phyloP scores from a whole-genome alignment of 495 filamentous ascomycete genomes.

The Hypoxylon lenormandii region DNA sequence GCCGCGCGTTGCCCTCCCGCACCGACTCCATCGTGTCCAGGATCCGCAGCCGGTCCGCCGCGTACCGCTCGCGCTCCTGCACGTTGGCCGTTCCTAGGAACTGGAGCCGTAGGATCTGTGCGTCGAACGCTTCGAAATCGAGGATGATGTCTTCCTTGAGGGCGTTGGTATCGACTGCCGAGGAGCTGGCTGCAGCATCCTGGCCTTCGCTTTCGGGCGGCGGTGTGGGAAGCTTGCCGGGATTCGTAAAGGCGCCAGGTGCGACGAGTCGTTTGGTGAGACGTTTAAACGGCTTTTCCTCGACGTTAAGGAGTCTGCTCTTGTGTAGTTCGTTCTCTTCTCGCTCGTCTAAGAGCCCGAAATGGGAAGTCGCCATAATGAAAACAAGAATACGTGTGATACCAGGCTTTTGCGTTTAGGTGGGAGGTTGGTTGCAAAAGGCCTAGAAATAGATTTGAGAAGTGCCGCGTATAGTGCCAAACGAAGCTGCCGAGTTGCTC shows the following conservation, averaged over 20 bases:
- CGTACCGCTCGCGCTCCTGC: conserved; percentile 87
- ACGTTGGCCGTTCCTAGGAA: conserved; percentile 85
- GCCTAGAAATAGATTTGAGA: neutral
- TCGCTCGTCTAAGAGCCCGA: conserved; percentile 61
- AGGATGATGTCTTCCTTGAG: conserved; percentile 85
- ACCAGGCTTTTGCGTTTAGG: neutral
- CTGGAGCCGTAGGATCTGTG: conserved; percentile 81
- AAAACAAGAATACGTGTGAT: neutral
- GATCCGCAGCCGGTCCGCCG: conserved; percentile 80
- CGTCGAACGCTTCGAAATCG: conserved; percentile 91
- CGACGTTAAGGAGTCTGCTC: conserved; percentile 86
- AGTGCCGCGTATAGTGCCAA: neutral
- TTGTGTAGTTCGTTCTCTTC: conserved; percentile 89
- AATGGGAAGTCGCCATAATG: conserved; percentile 45
- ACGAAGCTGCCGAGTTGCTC: conserved; percentile 4
- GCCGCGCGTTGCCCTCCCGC: conserved; percentile 75
- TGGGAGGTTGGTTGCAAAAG: neutral
- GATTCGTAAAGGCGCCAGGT: conserved; percentile 69
- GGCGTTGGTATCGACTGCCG: conserved; percentile 63
- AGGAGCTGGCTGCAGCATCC: conserved; percentile 35
- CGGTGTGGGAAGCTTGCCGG: conserved; percentile 73
- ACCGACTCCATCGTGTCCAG: conserved; percentile 78
- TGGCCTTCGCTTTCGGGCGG: conserved; percentile 68
- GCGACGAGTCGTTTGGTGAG: conserved; percentile 81
- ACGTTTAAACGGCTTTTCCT: conserved; percentile 92